Evolutionary conservation across 2,329 filamentous ascomycete genomes (phyloP), one percentile per base, ranked within the genome.

Genomic region (Fusarium nurragi): DNA sequence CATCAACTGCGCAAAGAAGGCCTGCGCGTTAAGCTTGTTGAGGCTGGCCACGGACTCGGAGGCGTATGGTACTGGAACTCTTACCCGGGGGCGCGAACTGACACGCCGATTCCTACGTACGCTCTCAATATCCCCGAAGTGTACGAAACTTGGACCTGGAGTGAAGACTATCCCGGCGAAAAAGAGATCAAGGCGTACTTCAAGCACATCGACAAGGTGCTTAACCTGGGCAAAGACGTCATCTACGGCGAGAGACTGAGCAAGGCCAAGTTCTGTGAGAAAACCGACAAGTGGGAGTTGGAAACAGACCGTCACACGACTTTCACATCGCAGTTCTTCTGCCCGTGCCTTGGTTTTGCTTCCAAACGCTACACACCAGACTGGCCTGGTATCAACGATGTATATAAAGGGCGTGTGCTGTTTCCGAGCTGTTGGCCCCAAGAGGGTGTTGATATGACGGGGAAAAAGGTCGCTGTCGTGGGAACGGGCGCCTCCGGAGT

Each of bases 231-330:
- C 36, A 63, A 54, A 23, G 54, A 65, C 43, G 77, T 76, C 25
- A 72, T 74, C 14, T 87, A 84, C 71, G 72, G 83, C 55, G 69
- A 73, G 0, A 60, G 48, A 5, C 51, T 63, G 10, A 51, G 41
- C 11, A 47, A 50, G 14, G 58, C 47, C 13, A 50, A 5, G 9
- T 44, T 30, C 23, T 25, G 26, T 21, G 25, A 44, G n/a, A 16
- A 25, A 12, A 44, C 40, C 8, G n/a, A 28, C 26, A 44, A 30
- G 25, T 44, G 40, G 40, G 26, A n/a, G 4, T 19, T 44, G 23
- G 9, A 28, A 25, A 30, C 40, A 1, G 40, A 44, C 40, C 28
- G 26, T 25, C 11, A 44, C 8, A 30, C 13, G 22, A 16, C 6
- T 13, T 19, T 44, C 18, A 10, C 12, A 5, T 25, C 40, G 13